Conservation (phyloP, 2,329 filamentous ascomycete species). For the Aspergillus alliaceus region DNA sequence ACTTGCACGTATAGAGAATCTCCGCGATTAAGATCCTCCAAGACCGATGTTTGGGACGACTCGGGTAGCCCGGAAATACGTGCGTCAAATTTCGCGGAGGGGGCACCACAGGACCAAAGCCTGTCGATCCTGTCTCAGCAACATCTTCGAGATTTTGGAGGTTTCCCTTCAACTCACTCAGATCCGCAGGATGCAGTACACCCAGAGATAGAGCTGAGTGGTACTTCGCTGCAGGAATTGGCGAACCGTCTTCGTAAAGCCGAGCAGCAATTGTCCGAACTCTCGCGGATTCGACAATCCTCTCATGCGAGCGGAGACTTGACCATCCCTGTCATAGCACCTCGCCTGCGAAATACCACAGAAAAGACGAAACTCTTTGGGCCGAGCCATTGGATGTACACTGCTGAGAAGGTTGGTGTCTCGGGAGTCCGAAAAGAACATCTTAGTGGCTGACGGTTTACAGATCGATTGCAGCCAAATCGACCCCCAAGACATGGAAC, state of each 20-base stretch:
- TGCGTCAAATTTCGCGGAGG: neutral
- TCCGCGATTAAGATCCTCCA: slow-evolving; percentile 12
- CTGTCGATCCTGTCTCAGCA: too few species aligned
- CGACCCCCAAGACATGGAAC: slow-evolving; percentile 6
- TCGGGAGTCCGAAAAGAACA: neutral
- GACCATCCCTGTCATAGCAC: neutral
- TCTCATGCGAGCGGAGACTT: neutral
- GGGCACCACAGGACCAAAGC: too few species aligned
- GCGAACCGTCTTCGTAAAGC: slow-evolving; percentile 2
- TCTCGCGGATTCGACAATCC: neutral
- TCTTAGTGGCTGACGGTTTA: neutral
- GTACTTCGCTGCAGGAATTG: slow-evolving; percentile 6
- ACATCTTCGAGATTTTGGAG: neutral
- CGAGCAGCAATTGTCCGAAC: slow-evolving; percentile 7
- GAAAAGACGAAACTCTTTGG: slow-evolving; percentile 17
- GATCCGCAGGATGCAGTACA: neutral
- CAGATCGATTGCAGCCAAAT: slow-evolving; percentile 12
- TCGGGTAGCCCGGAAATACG: neutral
- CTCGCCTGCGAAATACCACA: slow-evolving; percentile 6
- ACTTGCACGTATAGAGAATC: slow-evolving; percentile 21
- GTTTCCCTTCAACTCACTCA: neutral
- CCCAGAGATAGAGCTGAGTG: neutral
- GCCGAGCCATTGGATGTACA: slow-evolving; percentile 13
- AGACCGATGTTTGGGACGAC: neutral
- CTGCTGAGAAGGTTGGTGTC: slow-evolving; percentile 10